Conservation (phyloP, 2,329 filamentous ascomycete species). For the Hypomyces rosellus region DNA sequence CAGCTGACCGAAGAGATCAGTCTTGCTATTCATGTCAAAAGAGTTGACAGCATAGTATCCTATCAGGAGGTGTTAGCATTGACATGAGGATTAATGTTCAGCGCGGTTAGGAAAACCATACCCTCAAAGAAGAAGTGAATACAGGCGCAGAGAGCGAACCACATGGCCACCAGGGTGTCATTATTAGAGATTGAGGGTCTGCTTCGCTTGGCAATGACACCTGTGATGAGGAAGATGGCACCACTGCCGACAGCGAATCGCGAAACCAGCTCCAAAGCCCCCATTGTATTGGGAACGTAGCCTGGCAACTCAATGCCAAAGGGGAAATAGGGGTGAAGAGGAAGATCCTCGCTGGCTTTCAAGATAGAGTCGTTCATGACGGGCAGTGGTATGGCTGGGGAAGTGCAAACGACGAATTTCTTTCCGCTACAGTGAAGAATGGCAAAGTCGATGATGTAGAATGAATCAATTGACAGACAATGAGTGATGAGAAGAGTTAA, state of each 20-base stretch:
- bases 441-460: no score
- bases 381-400: neutral
- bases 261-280: slow-evolving; percentile 51
- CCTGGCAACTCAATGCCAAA: slow-evolving; percentile 53
- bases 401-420: neutral
- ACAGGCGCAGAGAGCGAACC: slow-evolving; percentile 67
- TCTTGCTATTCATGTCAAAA: slow-evolving; percentile 31
- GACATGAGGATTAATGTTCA: no score
- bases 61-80: slow-evolving; percentile 13
- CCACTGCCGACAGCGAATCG: slow-evolving; percentile 53
- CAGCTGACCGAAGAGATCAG: slow-evolving; percentile 44
- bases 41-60: slow-evolving; percentile 45
- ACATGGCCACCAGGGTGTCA: slow-evolving; percentile 59
- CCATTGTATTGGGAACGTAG: slow-evolving; percentile 61
- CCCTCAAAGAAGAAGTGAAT: slow-evolving; percentile 40
- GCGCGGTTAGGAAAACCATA: slow-evolving; percentile 4
- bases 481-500: no score
- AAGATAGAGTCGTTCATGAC: slow-evolving; percentile 6
- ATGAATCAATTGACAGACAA: no score
- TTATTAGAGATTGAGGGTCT: slow-evolving; percentile 45
- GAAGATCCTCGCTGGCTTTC: neutral
- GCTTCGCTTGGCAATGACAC: slow-evolving; percentile 43
- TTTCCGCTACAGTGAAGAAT: neutral
- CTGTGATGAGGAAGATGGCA: slow-evolving; percentile 52
- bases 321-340: slow-evolving; percentile 64